Base-by-base conservation (phyloP, 1,284 basidiomycete genomes). In the Rhodotorula sp. region DNA sequence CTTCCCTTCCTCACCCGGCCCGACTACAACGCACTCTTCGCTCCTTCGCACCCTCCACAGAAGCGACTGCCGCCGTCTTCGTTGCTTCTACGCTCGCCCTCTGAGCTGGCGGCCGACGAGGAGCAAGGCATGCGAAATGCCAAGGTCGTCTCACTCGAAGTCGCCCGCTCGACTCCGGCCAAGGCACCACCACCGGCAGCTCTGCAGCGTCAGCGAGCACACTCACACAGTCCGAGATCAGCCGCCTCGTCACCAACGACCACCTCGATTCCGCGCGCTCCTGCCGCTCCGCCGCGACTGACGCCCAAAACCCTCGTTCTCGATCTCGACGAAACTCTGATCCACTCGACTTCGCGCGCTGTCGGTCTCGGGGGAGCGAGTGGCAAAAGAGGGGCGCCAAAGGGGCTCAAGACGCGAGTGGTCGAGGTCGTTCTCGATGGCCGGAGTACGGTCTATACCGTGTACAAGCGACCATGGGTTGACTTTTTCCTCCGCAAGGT, bases 391-490 rank as follows among this genome's bases (percentile, higher is more conserved):
- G 64, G 59, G 20, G 64, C 65, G 26, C 63, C 63, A 29, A 70
- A 65, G 20, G 81, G 81, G 1, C 63, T 82, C 10, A 76, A 90
- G 64, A 90, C 90, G 14, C 91, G 94, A 83, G 92, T 91, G 74
- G 93, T 99, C n/a, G 96, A 99, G 80, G 97, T 99, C 39, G 88
- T 94, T 21, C 83, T 98, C 49, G 91, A 91, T 54, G 96, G 92
- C 29, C 86, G 90, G 69, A 92, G 90, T 77, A 96, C 94, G 3
- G 85, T 93, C 54, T 99, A 99, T 81, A 96, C 98, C 82, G 96
- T 99, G 61, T 98, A 99, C 85, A 99, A 99, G 83, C 87, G 96
- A 67, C 96, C 96, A 3, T 96, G 93, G 84, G 93, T 90, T 68
- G 96, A 98, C 83, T 97, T 91, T 83, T 97, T 97, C 81, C 85